These are phyloP conservation scores for Calycina marina DNA, from an alignment of 2,329 filamentous ascomycete genomes.

Conservation along the genomic window DNA sequence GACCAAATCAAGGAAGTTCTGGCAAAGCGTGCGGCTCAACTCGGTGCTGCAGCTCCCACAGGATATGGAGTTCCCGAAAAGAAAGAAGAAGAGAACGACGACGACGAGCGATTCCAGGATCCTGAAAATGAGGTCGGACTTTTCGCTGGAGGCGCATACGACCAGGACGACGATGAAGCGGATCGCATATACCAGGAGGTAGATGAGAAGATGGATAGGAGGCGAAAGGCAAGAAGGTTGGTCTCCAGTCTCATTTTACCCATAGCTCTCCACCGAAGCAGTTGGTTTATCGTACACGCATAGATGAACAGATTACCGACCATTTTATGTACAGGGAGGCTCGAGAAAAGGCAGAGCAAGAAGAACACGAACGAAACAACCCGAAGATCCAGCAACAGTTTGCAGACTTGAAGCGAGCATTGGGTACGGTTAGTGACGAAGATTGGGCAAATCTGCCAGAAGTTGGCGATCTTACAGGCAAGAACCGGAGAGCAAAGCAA, in stretches of 20 bases:
- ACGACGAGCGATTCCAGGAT: constrained; percentile 78
- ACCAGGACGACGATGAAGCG: constrained; percentile 94
- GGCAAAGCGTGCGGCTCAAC: constrained; percentile 77
- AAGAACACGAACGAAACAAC: constrained; percentile 94
- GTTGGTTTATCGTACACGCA: constrained; percentile 35
- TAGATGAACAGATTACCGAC: constrained; percentile 69
- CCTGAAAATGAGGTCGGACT: constrained; percentile 94
- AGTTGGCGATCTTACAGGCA: constrained; percentile 90
- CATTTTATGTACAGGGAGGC: constrained; percentile 66
- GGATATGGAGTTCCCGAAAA: constrained; percentile 47
- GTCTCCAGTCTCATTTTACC: constrained; percentile 27
- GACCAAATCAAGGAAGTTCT: constrained; percentile 98
- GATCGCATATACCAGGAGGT: constrained; percentile 92
- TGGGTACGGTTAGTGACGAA: constrained; percentile 80
- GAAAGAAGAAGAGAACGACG: constrained; percentile 54
- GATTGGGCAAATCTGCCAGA: constrained; percentile 95
- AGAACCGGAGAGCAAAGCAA: constrained; percentile 75
- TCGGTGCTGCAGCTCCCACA: constrained; percentile 57
- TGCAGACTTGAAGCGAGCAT: constrained; percentile 81
- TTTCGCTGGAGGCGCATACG: constrained; percentile 90
- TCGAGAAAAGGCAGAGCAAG: constrained; percentile 77
- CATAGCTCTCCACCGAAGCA: constrained; percentile 9
- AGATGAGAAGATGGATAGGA: constrained; percentile 91
- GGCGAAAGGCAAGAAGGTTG: constrained; percentile 76
- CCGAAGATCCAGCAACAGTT: constrained; percentile 98